Evolutionary conservation across 371 early-diverging fungal genomes (phyloP), one percentile per base, ranked within the genome.

Genomic region (Apophysomyces trapeziformis): DNA sequence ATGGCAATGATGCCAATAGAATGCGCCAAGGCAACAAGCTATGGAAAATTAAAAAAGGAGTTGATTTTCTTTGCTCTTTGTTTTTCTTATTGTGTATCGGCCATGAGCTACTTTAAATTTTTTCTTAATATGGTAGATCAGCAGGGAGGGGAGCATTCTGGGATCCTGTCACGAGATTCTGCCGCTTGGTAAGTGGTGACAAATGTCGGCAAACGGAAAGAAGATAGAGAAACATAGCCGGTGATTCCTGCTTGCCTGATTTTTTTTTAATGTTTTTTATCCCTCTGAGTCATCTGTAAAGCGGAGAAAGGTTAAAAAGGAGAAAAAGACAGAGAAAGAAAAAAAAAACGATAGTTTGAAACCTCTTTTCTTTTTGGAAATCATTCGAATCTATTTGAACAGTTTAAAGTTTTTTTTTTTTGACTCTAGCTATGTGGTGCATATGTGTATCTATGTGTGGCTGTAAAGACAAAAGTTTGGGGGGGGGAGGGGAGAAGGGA

Each of bases 381-480:
- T 32, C 54, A 50, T 50, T 50, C 9, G 16, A 45, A 13, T 14
- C 32, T 26, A 26, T 26, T 26, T 26, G 32, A 3, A 26, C 32
- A 26, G 2, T 26, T 26, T 26, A 26, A 26, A 45, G 6, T 45
- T 45, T 43, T 43, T 5, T 44, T 38, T n/a, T 60, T 60, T 62
- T 75, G 73, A 76, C 72, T 73, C 70, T 81, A 38, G 81, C 81
- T 21, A 81, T 81, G 82, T 16, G 81, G 81, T 11, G 43, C 65
- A 0, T 56, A 26, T 26, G 32, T 26, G 2, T 26, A 26, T 26
- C 32, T 26, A 26, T 26, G 32, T 26, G 32, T 26, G 32, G 32
- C 32, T 26, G 32, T 26, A 26, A 26, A 26, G 32, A 26, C 32
- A 26, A 26, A 26, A 26, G 3, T 26, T 26, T 26, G 32, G 32